Evolutionary conservation across 306 rosid species (phyloP).

Genomic region (Hylodesmum podocarpum): DNA sequence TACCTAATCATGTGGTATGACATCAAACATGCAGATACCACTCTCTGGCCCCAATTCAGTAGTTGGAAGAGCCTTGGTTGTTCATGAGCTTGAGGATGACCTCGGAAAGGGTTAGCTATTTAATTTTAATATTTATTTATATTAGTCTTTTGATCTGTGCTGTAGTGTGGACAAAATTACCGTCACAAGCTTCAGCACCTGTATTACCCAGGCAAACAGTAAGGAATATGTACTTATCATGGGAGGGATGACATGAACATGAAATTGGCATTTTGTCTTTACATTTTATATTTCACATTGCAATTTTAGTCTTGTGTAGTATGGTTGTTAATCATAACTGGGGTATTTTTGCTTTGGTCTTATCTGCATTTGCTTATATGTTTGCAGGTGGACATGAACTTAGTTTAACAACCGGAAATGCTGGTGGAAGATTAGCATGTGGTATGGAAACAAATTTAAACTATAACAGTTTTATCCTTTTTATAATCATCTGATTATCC

Average conservation of each 20-base stretch:
- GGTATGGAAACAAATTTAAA: slow-evolving; percentile 53
- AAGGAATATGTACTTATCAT: background rate
- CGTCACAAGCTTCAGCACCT: slow-evolving; percentile 12
- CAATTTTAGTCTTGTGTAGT: background rate
- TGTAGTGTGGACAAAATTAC: slow-evolving; percentile 16
- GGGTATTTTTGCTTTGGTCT: slow-evolving; percentile 18
- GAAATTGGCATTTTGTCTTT: slow-evolving; percentile 3
- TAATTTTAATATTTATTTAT: slow-evolving; percentile 3
- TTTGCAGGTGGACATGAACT: slow-evolving; percentile 87
- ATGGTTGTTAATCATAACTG: background rate
- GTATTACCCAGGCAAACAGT: background rate
- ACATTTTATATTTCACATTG: slow-evolving; percentile 5
- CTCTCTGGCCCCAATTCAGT: slow-evolving; percentile 70
- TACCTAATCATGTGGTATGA: background rate
- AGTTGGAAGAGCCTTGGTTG: slow-evolving; percentile 87
- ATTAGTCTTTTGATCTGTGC: background rate
- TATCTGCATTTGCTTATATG: slow-evolving; percentile 25
- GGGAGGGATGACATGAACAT: slow-evolving; percentile 20
- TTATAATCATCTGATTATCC: background rate
- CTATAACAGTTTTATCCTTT: slow-evolving; percentile 1
- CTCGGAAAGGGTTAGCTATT: slow-evolving; percentile 83
- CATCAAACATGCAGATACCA: slow-evolving; percentile 59
- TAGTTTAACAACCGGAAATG: slow-evolving; percentile 81
- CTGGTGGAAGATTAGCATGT: slow-evolving; percentile 95
- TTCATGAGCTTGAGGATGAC: slow-evolving; percentile 83